Base-by-base conservation (phyloP, 306 rosid genomes). In the Trifolium repens region DNA sequence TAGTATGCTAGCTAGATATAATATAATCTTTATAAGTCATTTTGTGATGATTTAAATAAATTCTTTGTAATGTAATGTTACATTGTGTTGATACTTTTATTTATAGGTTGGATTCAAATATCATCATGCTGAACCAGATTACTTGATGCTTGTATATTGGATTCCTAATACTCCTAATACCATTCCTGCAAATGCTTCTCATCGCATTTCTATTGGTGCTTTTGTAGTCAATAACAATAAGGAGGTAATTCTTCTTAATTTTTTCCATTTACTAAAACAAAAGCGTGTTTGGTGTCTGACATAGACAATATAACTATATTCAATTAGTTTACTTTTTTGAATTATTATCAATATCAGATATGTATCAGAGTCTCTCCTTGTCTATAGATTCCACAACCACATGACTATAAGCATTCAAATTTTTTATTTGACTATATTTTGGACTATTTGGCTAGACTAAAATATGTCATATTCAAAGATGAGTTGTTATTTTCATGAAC, bases 131-230 rank as follows among this genome's bases (percentile, higher is more conserved):
- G 98, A 94, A 73, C 64, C 88, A 42, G 87, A 91, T 70, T 87
- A 94, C 84, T 24, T 94, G 72, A 94, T 94, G 97, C 93, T 94
- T 27, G 96, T 85, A 4, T 3, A 39, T 32, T 94, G 98, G 98
- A 78, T 94, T 80, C 82, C 97, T n/a, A 74, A 87, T 17, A 83
- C 87, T 79, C 66, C 67, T n/a, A 86, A 89, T 30, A 78, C 84
- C 32, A 82, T 91, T 71, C 98, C 98, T n/a, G 84, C 83, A 24
- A 94, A 94, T 84, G 97, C 98, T 80, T 91, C 98, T 0, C 98
- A 91, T 77, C 86, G 96, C 5, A 87, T 94, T 8, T 86, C 83
- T 13, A 79, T 94, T 16, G 97, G 94, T 67, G 97, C 94, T 68
- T 91, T 89, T 76, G 96, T 94, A 59, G 72, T 91, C 90, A 94